These are phyloP conservation scores for Pseudofabraea citricarpa DNA, from an alignment of 2,329 filamentous ascomycete genomes.

Conservation along the genomic window DNA sequence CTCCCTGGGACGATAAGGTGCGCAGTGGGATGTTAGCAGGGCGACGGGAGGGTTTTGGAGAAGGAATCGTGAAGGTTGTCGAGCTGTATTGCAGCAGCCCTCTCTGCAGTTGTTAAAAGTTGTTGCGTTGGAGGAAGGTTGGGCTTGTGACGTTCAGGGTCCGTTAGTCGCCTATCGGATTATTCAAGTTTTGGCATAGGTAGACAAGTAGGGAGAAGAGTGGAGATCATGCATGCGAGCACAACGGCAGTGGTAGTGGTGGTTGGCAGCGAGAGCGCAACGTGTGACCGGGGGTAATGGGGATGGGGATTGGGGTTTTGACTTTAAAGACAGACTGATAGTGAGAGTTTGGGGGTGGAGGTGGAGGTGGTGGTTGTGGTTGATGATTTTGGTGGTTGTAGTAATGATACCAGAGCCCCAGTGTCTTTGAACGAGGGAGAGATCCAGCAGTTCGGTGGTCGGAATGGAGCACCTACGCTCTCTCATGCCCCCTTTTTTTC, in stretches of 20 bases:
- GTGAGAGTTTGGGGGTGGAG: too few species aligned
- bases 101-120: slow-evolving; percentile 23
- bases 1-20: slow-evolving; percentile 51
- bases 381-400: too few species aligned
- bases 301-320: too few species aligned
- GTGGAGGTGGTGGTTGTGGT: too few species aligned
- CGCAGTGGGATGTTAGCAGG: slow-evolving; percentile 85
- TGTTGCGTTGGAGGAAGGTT: not conserved
- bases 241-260: not conserved
- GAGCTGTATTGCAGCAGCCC: slow-evolving; percentile 77
- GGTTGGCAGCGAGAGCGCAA: too few species aligned
- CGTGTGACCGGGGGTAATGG: too few species aligned
- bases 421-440: too few species aligned
- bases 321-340: too few species aligned
- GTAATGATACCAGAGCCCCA: too few species aligned
- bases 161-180: not conserved
- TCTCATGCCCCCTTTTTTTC: too few species aligned
- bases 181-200: slow-evolving; percentile 1
- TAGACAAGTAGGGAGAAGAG: not conserved
- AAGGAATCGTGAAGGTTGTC: slow-evolving; percentile 80
- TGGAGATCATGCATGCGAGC: slow-evolving; percentile 4
- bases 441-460: too few species aligned
- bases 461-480: too few species aligned
- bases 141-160: slow-evolving; percentile 4
- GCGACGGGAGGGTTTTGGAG: slow-evolving; percentile 59